These are phyloP conservation scores for Penicillium sp. DNA, from an alignment of 2,329 filamentous ascomycete genomes.

Conservation along the genomic window DNA sequence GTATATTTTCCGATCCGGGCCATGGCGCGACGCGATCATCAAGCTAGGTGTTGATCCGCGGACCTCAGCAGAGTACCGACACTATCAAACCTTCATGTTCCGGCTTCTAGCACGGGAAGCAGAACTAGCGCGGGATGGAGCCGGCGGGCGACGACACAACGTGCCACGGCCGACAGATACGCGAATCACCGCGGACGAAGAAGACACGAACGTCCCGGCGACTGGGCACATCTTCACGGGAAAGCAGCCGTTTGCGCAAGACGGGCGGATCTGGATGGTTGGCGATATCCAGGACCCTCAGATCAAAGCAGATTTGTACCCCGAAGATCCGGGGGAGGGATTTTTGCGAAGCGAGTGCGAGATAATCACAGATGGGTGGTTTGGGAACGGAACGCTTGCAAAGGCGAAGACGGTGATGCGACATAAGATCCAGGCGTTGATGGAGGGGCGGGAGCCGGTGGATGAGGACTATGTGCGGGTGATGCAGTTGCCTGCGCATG, in stretches of 20 bases:
- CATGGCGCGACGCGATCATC: constrained; percentile 86
- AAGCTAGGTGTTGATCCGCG: constrained; percentile 85
- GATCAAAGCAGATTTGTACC: constrained; percentile 63
- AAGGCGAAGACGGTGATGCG: constrained; percentile 88
- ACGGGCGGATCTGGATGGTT: constrained; percentile 91
- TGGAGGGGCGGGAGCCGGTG: constrained; percentile 38
- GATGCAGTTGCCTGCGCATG: constrained; percentile 40
- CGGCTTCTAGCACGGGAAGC: constrained; percentile 55
- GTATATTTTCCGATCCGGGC: constrained; percentile 89
- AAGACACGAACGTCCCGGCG: neutral
- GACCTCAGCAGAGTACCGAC: constrained; percentile 68
- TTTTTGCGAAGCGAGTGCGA: constrained; percentile 61
- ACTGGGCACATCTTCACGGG: constrained; percentile 77
- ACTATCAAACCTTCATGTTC: constrained; percentile 89
- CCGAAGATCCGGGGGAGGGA: constrained; percentile 50
- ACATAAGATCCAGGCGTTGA: constrained; percentile 72
- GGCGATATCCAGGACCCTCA: constrained; percentile 86
- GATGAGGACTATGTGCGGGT: constrained; percentile 40
- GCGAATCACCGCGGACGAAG: constrained; percentile 2
- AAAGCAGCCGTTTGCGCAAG: constrained; percentile 62
- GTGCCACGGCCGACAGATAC: constrained; percentile 18
- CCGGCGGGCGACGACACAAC: constrained; percentile 31
- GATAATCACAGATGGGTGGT: constrained; percentile 73
- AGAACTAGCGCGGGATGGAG: constrained; percentile 35
- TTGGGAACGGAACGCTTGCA: constrained; percentile 72